phyloP scores from a whole-genome alignment of 441 rosid species.

The Adansonia rubrostipa region DNA sequence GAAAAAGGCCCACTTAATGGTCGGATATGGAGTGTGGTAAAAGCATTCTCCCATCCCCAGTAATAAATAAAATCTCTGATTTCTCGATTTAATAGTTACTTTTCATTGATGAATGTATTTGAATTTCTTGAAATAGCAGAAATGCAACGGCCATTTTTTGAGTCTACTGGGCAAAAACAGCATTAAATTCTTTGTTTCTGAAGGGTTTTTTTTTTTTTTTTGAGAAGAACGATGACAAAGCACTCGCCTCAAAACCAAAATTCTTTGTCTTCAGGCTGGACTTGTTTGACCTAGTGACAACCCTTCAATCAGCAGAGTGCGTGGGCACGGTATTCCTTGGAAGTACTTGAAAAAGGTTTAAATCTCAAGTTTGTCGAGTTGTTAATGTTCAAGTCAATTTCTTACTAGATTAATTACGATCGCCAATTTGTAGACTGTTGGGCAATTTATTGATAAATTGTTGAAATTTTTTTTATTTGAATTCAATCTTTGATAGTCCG shows the following conservation, averaged over 20 bases:
- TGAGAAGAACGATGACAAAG: background rate
- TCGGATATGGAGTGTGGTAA: background rate
- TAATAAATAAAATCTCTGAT: background rate
- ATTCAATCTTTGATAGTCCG: too few relatives aligned
- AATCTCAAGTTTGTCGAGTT: too few relatives aligned
- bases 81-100: background rate
- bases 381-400: too few relatives aligned
- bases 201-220: background rate
- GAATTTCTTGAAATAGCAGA: background rate
- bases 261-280: background rate
- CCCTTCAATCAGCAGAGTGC: background rate
- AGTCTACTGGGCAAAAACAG: background rate
- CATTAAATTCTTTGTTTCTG: background rate
- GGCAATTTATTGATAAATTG: too few relatives aligned
- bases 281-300: too few relatives aligned
- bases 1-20: background rate
- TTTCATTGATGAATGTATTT: background rate
- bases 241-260: background rate
- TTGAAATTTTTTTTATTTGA: too few relatives aligned
- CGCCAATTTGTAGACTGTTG: too few relatives aligned
- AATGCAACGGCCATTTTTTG: conserved; percentile 6
- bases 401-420: too few relatives aligned
- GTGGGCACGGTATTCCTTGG: background rate
- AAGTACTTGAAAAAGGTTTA: background rate
- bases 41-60: background rate